Conservation (phyloP, 192 early-diverging fungal species). For the Podila horticola region DNA sequence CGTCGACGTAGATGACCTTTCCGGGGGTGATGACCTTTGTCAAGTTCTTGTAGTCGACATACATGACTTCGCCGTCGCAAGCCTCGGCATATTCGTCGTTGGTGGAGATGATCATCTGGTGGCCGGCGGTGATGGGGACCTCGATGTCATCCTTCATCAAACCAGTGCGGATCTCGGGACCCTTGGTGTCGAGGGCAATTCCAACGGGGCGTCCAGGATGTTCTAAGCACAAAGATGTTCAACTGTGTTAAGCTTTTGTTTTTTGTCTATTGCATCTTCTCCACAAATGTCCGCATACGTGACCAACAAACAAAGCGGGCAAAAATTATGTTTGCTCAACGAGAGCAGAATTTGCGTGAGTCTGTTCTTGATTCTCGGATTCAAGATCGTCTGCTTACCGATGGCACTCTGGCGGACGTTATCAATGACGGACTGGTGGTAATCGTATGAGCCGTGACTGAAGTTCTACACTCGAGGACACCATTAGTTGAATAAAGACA, state of each 20-base stretch:
- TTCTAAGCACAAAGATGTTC: slow-evolving; percentile 27
- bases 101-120: slow-evolving; percentile 83
- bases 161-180: slow-evolving; percentile 90
- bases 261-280: background rate
- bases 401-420: slow-evolving; percentile 57
- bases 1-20: slow-evolving; percentile 89
- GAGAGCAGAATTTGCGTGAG: no score
- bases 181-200: slow-evolving; percentile 88
- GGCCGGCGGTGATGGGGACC: slow-evolving; percentile 77
- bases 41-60: slow-evolving; percentile 84
- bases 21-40: slow-evolving; percentile 78
- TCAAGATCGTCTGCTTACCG: slow-evolving; percentile 47
- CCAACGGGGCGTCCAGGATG: slow-evolving; percentile 64
- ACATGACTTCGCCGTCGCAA: slow-evolving; percentile 76
- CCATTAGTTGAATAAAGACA: background rate
- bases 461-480: slow-evolving; percentile 47
- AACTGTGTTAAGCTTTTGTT: background rate
- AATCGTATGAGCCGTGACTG: slow-evolving; percentile 70
- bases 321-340: background rate
- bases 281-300: background rate
- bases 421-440: slow-evolving; percentile 71
- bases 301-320: slow-evolving; percentile 11
- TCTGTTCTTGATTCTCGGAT: no score
- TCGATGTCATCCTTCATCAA: slow-evolving; percentile 79
- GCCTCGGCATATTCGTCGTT: slow-evolving; percentile 69